Evolutionary conservation across 2,329 filamentous ascomycete genomes (phyloP).

Genomic region (Grosmannia serpens): DNA sequence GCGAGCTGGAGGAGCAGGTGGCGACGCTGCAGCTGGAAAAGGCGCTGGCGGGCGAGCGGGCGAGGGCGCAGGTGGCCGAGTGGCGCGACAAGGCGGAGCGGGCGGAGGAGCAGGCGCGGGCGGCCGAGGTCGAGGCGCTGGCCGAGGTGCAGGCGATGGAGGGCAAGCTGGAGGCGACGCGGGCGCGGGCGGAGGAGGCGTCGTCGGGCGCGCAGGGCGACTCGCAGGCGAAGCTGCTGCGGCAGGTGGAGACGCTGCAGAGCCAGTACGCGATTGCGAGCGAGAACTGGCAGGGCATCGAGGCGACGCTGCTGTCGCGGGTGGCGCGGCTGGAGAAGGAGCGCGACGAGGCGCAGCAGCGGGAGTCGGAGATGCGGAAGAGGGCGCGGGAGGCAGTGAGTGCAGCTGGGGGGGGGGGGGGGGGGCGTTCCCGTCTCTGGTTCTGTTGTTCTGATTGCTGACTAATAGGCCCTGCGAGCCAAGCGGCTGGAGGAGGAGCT

Average conservation of each 20-base stretch:
- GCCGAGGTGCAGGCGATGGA: conserved; percentile 70
- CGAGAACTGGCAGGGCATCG: conserved; percentile 96
- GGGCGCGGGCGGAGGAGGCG: conserved; percentile 76
- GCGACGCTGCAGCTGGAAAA: conserved; percentile 67
- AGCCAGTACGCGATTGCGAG: conserved; percentile 90
- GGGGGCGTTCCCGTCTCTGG: background rate
- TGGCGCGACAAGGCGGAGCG: conserved; percentile 62
- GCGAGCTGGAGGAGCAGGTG: conserved; percentile 45
- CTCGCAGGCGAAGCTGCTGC: conserved; percentile 75
- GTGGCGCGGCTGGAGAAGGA: conserved; percentile 76
- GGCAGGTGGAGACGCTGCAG: conserved; percentile 91
- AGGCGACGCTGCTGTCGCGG: conserved; percentile 70
- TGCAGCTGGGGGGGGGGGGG: no score
- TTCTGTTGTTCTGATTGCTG: background rate
- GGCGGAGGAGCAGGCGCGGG: conserved; percentile 57
- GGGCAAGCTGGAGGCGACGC: conserved; percentile 79
- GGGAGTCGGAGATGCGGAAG: conserved; percentile 77
- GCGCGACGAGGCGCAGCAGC: conserved; percentile 69
- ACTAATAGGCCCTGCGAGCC: conserved; percentile 44
- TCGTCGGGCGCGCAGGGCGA: conserved; percentile 74
- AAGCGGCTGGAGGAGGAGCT: conserved; percentile 72
- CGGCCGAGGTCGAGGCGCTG: conserved; percentile 65
- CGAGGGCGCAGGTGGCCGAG: conserved; percentile 58
- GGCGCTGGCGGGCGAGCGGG: conserved; percentile 53
- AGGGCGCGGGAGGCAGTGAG: conserved; percentile 79